Evolutionary conservation across 2,329 filamentous ascomycete genomes (phyloP).

Genomic region (Blastomyces gilchristii): DNA sequence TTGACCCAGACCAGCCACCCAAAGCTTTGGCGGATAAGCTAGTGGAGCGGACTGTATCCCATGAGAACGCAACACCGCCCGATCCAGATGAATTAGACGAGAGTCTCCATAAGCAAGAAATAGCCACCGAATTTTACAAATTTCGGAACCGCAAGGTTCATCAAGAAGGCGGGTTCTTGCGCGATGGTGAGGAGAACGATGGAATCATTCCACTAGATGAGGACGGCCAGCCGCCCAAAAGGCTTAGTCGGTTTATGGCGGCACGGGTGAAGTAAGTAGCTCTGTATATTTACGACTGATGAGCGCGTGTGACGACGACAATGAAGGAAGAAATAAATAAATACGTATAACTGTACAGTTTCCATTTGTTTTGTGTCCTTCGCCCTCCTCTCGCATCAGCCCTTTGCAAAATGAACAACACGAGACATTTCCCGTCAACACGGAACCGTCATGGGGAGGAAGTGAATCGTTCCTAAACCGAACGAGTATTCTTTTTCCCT

Average conservation of each 20-base stretch:
- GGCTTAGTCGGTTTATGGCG: slow-evolving; percentile 40
- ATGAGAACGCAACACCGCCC: slow-evolving; percentile 26
- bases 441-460: slow-evolving; percentile 3
- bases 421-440: neutral
- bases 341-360: no score
- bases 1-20: slow-evolving; percentile 8
- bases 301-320: neutral
- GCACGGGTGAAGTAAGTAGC: slow-evolving; percentile 30
- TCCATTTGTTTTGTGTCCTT: neutral
- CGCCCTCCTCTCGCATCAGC: neutral
- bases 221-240: slow-evolving; percentile 28
- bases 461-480: neutral
- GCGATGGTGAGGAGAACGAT: slow-evolving; percentile 53
- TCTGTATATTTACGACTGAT: neutral
- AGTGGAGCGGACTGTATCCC: slow-evolving; percentile 40
- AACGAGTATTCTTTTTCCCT: neutral
- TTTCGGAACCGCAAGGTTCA: slow-evolving; percentile 75
- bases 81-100: slow-evolving; percentile 62
- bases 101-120: slow-evolving; percentile 61
- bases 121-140: slow-evolving; percentile 72
- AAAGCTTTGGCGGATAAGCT: slow-evolving; percentile 45
- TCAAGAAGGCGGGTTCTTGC: slow-evolving; percentile 69
- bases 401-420: neutral
- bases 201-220: slow-evolving; percentile 54
- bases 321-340: neutral